Percentiles rank a stretch among this genome's conserved stretches.
These are phyloP conservation scores for Mycena alexandri DNA, from an alignment of 768 basidiomycete genomes.

Conservation along the genomic window DNA sequence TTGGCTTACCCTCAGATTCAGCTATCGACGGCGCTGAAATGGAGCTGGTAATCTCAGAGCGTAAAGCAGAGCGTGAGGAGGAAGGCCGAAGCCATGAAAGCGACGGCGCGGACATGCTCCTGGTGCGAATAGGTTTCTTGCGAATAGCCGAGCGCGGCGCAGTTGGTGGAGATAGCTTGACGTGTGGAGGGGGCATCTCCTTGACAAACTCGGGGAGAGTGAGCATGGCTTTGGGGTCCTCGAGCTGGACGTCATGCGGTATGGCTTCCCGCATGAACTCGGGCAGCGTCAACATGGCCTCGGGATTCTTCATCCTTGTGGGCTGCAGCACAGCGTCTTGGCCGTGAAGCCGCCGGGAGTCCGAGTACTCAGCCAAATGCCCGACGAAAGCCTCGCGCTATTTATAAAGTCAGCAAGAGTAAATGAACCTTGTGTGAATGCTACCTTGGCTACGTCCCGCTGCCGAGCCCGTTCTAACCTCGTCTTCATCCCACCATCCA, in stretches of 20 bases:
- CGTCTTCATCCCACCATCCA: slow-evolving; percentile 72
- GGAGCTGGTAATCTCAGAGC: slow-evolving; percentile 40
- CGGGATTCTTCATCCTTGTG: slow-evolving; percentile 58
- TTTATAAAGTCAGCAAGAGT: slow-evolving; percentile 24
- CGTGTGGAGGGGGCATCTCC: slow-evolving; percentile 55
- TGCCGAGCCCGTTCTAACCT: slow-evolving; percentile 66
- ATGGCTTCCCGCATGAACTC: slow-evolving; percentile 74
- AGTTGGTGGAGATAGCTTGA: slow-evolving; percentile 26
- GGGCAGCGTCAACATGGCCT: slow-evolving; percentile 67
- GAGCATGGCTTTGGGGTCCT: slow-evolving; percentile 62
- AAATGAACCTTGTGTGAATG: slow-evolving; percentile 30
- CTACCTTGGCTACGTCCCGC: slow-evolving; percentile 75
- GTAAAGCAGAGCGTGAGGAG: slow-evolving; percentile 43
- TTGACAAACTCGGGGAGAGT: slow-evolving; percentile 72
- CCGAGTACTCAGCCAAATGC: slow-evolving; percentile 77
- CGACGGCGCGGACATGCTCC: slow-evolving; percentile 73
- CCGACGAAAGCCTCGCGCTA: slow-evolving; percentile 85
- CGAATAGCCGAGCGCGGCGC: slow-evolving; percentile 34
- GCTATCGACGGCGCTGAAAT: slow-evolving; percentile 25
- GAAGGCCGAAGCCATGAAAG: slow-evolving; percentile 67
- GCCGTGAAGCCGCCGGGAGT: slow-evolving; percentile 77
- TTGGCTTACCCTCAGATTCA: slow-evolving; percentile 39
- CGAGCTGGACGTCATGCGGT: slow-evolving; percentile 48
- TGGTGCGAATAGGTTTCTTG: slow-evolving; percentile 54
- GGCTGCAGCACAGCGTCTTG: slow-evolving; percentile 80